phyloP scores from a whole-genome alignment of 345 rosid species.

The Melaleuca alternifolia region DNA sequence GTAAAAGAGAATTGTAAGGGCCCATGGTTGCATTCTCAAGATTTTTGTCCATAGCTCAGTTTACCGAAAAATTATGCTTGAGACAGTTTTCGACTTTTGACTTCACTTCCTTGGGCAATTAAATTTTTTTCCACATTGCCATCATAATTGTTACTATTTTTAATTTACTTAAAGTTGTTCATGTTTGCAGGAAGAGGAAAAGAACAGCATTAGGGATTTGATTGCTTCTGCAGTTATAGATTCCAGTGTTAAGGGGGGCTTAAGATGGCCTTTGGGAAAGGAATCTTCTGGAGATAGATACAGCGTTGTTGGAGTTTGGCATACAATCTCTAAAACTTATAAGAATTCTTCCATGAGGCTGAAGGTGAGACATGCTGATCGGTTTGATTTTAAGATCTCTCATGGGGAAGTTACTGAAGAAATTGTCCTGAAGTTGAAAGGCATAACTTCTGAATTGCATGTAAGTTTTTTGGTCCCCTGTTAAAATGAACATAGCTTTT shows the following conservation, averaged over 20 bases:
- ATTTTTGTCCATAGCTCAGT: neutral
- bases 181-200: slow-evolving; percentile 45
- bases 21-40: neutral
- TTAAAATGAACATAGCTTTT: neutral
- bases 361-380: slow-evolving; percentile 45
- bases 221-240: slow-evolving; percentile 44
- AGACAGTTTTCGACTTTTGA: neutral
- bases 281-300: slow-evolving; percentile 30
- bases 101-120: neutral
- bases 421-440: slow-evolving; percentile 31
- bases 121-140: neutral
- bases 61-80: neutral
- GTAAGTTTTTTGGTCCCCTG: neutral
- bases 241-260: slow-evolving; percentile 56
- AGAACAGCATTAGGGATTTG: slow-evolving; percentile 26
- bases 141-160: neutral
- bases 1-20: neutral
- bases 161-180: neutral
- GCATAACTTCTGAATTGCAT: slow-evolving; percentile 21
- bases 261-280: slow-evolving; percentile 54
- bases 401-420: slow-evolving; percentile 31
- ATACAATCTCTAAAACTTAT: slow-evolving; percentile 26
- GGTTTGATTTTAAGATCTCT: slow-evolving; percentile 35
- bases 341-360: slow-evolving; percentile 28
- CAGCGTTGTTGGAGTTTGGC: slow-evolving; percentile 31